A percentile compares a stretch with the other conserved stretches of the same genome.
Evolutionary conservation across 1,139 yeast genomes (phyloP).

Genomic region (Hemisphaericaspora xylofermentans): DNA sequence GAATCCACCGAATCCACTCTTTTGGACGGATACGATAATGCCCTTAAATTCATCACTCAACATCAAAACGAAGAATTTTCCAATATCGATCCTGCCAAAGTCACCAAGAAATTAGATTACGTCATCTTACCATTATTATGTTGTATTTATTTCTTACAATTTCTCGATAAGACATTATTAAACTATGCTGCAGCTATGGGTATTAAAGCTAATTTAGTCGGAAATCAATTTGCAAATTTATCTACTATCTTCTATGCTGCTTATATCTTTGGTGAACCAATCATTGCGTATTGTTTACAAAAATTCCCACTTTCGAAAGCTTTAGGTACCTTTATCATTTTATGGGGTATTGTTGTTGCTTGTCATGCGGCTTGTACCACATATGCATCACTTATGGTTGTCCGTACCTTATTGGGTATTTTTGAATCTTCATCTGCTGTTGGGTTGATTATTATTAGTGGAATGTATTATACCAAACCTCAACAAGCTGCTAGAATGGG

Average conservation of each 20-base stretch:
- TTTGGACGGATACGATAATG: slow-evolving; percentile 12
- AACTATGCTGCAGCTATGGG: slow-evolving; percentile 56
- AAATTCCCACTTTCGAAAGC: slow-evolving; percentile 39
- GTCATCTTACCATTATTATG: slow-evolving; percentile 35
- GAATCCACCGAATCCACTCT: slow-evolving; percentile 3
- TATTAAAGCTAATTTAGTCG: slow-evolving; percentile 31
- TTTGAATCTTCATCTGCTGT: slow-evolving; percentile 47
- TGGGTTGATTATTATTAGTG: slow-evolving; percentile 40
- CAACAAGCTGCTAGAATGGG: slow-evolving; percentile 40
- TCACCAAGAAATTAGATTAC: slow-evolving; percentile 27
- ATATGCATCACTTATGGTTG: slow-evolving; percentile 42
- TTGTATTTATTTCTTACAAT: slow-evolving; percentile 43
- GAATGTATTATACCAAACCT: slow-evolving; percentile 42
- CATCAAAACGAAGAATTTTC: slow-evolving; percentile 5
- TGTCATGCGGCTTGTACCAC: slow-evolving; percentile 34
- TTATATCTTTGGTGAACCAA: slow-evolving; percentile 48
- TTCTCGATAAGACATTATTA: slow-evolving; percentile 43
- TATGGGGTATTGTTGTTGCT: slow-evolving; percentile 44
- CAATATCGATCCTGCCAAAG: slow-evolving; percentile 8
- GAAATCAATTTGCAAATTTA: slow-evolving; percentile 41
- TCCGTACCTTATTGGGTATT: slow-evolving; percentile 41
- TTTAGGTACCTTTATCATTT: slow-evolving; percentile 33
- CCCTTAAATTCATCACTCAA: slow-evolving; percentile 13
- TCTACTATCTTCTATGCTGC: slow-evolving; percentile 47
- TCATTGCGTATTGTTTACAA: slow-evolving; percentile 38